A percentile compares a stretch with the other conserved stretches of the same genome.
Evolutionary conservation across 2,329 filamentous ascomycete species (phyloP).

Genomic region (Ceratocystis huliohia): DNA sequence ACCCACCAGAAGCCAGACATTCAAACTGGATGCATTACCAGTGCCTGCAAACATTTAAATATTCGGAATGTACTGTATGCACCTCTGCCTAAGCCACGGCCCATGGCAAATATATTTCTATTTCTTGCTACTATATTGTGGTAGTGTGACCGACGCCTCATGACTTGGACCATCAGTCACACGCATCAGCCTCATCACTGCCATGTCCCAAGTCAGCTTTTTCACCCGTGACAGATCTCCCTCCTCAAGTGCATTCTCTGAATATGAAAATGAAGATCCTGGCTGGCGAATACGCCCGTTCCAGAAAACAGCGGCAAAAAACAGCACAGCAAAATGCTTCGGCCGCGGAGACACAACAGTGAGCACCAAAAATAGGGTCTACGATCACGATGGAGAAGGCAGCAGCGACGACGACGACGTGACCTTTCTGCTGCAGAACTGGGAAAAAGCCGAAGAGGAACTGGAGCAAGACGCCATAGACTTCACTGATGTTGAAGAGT

Average conservation of each 20-base stretch:
- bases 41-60: too few relatives aligned
- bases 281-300: not conserved
- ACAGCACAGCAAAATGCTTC: not conserved
- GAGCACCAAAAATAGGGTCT: not conserved
- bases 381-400: not conserved
- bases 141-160: not conserved
- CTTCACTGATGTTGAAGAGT: constrained; percentile 26
- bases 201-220: constrained; percentile 17
- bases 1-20: not conserved
- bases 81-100: too few relatives aligned
- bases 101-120: too few relatives aligned
- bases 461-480: constrained; percentile 27
- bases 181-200: not conserved
- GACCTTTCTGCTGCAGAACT: constrained; percentile 12
- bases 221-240: constrained; percentile 3
- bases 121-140: too few relatives aligned
- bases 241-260: constrained; percentile 6
- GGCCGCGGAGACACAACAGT: not conserved
- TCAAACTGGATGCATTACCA: not conserved
- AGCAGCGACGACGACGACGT: constrained; percentile 5
- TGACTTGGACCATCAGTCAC: not conserved
- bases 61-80: too few relatives aligned
- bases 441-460: constrained; percentile 16
- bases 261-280: not conserved
- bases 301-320: not conserved